These are phyloP conservation scores for Candida saitoana DNA, from an alignment of 805 yeast species.

Conservation along the genomic window DNA sequence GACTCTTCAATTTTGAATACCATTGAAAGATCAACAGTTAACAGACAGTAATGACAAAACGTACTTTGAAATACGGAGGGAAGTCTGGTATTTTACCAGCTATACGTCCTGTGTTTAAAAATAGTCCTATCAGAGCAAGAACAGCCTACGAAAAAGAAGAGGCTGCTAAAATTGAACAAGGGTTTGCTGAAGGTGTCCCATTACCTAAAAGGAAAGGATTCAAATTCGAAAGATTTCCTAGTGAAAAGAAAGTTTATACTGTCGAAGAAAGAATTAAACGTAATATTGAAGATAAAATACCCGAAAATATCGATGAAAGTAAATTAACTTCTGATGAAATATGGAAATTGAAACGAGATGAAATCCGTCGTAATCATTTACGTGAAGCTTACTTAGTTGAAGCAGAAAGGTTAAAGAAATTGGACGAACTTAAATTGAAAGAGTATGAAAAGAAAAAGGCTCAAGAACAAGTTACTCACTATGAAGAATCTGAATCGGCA, in stretches of 20 bases:
- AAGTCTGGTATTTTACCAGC: constrained; percentile 82
- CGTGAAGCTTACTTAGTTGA: constrained; percentile 57
- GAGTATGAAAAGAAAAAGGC: constrained; percentile 26
- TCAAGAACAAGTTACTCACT: constrained; percentile 20
- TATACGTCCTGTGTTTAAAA: constrained; percentile 69
- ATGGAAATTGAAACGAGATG: constrained; percentile 51
- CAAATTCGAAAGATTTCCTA: constrained; percentile 49
- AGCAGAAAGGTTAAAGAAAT: constrained; percentile 42
- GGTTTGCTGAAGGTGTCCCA: constrained; percentile 68
- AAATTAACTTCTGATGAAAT: constrained; percentile 31
- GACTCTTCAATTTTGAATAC: background rate
- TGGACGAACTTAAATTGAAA: constrained; percentile 26
- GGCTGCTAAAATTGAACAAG: constrained; percentile 46
- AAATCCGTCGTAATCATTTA: constrained; percentile 69
- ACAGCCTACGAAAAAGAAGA: constrained; percentile 40
- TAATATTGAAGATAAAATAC: constrained; percentile 48
- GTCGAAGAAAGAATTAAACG: constrained; percentile 56
- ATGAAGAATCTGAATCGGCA: constrained; percentile 50
- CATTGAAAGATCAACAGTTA: background rate
- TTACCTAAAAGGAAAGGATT: constrained; percentile 56
- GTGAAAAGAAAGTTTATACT: constrained; percentile 49
- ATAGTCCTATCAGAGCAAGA: constrained; percentile 53
- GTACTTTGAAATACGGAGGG: constrained; percentile 49
- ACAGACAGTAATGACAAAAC: constrained; percentile 41
- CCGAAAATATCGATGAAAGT: constrained; percentile 26